A percentile compares a stretch with the other conserved stretches of the same genome.
Evolutionary conservation across 106 monocot species (phyloP).

Genomic region (Ottelia alismoides): DNA sequence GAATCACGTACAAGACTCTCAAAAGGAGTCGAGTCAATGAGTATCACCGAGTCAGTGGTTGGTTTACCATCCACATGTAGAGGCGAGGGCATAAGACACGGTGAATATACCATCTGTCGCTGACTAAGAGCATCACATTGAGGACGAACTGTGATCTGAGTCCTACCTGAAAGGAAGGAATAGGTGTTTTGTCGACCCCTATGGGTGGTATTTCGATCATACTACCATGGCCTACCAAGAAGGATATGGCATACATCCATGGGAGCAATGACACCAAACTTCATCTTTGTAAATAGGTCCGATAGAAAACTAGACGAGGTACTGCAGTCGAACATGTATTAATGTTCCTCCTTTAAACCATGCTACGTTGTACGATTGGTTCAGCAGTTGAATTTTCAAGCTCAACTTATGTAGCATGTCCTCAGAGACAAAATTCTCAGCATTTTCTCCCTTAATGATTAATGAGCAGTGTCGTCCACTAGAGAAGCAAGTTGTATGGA

Average conservation of each 20-base stretch:
- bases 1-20: not conserved
- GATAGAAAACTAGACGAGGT: not conserved
- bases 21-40: not conserved
- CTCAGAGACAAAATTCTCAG: slow-evolving; percentile 2
- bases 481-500: too few relatives aligned
- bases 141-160: too few relatives aligned
- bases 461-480: too few relatives aligned
- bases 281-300: not conserved
- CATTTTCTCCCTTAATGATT: slow-evolving; percentile 1
- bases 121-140: too few relatives aligned
- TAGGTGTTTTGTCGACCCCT: not conserved
- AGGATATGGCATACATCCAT: slow-evolving; percentile 2
- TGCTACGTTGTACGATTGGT: not conserved
- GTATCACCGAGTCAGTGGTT: not conserved
- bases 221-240: slow-evolving; percentile 5
- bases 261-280: not conserved
- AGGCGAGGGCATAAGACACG: too few relatives aligned
- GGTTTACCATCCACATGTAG: too few relatives aligned
- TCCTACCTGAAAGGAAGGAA: too few relatives aligned
- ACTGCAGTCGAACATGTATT: not conserved
- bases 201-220: not conserved
- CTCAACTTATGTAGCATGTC: not conserved
- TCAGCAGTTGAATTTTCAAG: not conserved
- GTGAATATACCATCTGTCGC: too few relatives aligned
- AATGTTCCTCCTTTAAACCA: not conserved